Evolutionary conservation across 1,284 basidiomycete species (phyloP).

Genomic region (Ceratobasidium sp.): DNA sequence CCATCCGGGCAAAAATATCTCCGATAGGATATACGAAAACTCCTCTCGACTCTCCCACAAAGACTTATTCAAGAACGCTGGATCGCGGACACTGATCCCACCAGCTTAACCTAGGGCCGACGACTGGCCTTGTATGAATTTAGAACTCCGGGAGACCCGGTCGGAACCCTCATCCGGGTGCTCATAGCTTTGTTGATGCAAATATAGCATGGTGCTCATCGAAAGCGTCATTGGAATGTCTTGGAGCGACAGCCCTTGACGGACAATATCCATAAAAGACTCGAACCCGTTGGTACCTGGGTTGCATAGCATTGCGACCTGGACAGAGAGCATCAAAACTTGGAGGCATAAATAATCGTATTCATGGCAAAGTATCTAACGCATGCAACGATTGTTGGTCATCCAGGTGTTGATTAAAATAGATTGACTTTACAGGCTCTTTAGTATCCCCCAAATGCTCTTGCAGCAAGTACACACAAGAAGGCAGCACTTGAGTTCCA

Average conservation of each 20-base stretch:
- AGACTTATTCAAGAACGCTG: neutral
- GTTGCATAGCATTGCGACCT: neutral
- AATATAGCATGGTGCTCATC: neutral
- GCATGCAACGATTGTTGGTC: neutral
- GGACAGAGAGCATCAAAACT: neutral
- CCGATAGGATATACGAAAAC: neutral
- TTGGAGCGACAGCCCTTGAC: neutral
- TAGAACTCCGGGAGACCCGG: neutral
- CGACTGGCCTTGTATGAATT: neutral
- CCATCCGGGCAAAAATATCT: neutral
- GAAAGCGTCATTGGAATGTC: neutral
- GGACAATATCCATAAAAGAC: neutral
- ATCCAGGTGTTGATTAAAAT: neutral
- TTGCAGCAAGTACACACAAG: neutral
- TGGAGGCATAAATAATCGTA: conserved; percentile 19
- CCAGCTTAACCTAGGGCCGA: neutral
- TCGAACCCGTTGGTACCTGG: neutral
- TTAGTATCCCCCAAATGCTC: conserved; percentile 6
- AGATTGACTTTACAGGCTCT: neutral
- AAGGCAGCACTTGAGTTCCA: neutral
- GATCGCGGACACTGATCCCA: neutral
- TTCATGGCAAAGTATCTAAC: conserved; percentile 8
- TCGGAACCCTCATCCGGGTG: neutral
- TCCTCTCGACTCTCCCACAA: conserved; percentile 16
- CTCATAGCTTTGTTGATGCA: neutral